Evolutionary conservation across 805 yeast species (phyloP), one percentile per base, ranked within the genome.

Genomic region (Kazachstania kunashirensis): DNA sequence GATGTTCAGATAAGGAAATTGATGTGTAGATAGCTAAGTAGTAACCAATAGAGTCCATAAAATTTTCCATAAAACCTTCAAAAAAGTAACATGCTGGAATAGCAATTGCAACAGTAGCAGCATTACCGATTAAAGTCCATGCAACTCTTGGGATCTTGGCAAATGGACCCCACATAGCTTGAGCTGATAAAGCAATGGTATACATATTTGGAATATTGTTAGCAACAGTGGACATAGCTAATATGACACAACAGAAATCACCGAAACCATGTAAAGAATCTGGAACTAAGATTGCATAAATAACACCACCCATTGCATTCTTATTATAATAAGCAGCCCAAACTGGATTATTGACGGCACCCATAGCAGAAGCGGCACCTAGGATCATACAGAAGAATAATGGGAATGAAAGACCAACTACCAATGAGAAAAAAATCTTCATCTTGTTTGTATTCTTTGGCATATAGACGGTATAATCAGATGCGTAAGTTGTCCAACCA

Each of bases 401-500:
- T 34, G 96, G 94, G 45, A 73, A 44, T 40, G 67, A 59, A 52
- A 84, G 68, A 45, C 94, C 94, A 32, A 61, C 37, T 42, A 74
- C 57, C 40, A 86, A 73, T 43, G 75, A 71, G 38, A 71, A 57
- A 66, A 84, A 85, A 39, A 84, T 68, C 53, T 66, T 77, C 53
- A 49, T 46, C 28, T 74, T 65, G 58, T 71, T 72, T 45, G 79
- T 75, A 53, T 72, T 68, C 49, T 71, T 66, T 47, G 81, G 83
- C 71, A 82, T 84, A 66, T 84, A 86, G 30, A 79, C 85, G 33
- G 95, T 84, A 65, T 86, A 88, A 64, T 86, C 96, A 36, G 94
- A 75, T 29, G 95, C 92, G 52, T 79, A 84, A n/a, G 95, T 79
- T 39, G 94, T 76, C 96, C 96, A 86, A 47, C 96, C 95, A 39